Conservation (phyloP, 305 asterid species). For the Solanum hybrid region DNA sequence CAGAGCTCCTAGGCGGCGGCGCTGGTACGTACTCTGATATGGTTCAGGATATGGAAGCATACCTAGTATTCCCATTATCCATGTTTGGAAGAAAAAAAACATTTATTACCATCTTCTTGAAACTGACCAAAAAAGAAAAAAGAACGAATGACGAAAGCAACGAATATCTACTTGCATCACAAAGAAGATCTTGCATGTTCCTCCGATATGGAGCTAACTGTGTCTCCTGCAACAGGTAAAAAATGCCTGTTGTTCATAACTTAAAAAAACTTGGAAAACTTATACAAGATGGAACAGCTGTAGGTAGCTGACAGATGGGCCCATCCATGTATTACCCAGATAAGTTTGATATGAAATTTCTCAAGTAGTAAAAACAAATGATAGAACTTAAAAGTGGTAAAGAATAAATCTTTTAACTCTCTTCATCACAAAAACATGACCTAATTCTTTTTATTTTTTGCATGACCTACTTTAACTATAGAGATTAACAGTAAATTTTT, state of each 20-base stretch:
- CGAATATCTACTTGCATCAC: conserved; percentile 77
- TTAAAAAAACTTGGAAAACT: conserved; percentile 5
- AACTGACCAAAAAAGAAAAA: background rate
- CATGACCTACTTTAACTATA: background rate
- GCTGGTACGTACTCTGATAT: conserved; percentile 83
- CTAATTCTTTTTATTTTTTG: background rate
- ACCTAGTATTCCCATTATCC: conserved; percentile 43
- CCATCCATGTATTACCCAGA: conserved; percentile 1
- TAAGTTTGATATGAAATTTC: background rate
- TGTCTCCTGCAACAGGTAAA: conserved; percentile 74
- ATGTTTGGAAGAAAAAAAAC: background rate
- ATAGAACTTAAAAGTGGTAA: background rate
- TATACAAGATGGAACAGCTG: background rate
- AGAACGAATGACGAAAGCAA: conserved; percentile 15
- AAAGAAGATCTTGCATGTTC: conserved; percentile 80
- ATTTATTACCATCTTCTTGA: conserved; percentile 7
- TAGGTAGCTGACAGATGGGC: background rate
- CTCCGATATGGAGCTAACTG: conserved; percentile 71
- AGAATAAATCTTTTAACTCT: background rate
- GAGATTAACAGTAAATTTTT: background rate
- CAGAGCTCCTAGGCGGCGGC: conserved; percentile 81
- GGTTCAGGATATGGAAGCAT: conserved; percentile 99
- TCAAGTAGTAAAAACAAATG: background rate
- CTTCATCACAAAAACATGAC: background rate
- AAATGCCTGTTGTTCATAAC: conserved; percentile 7